Percentiles rank a stretch among this genome's conserved stretches.
phyloP scores from a whole-genome alignment of 2,329 filamentous ascomycete genomes.

The Mycosphaerella sp. region DNA sequence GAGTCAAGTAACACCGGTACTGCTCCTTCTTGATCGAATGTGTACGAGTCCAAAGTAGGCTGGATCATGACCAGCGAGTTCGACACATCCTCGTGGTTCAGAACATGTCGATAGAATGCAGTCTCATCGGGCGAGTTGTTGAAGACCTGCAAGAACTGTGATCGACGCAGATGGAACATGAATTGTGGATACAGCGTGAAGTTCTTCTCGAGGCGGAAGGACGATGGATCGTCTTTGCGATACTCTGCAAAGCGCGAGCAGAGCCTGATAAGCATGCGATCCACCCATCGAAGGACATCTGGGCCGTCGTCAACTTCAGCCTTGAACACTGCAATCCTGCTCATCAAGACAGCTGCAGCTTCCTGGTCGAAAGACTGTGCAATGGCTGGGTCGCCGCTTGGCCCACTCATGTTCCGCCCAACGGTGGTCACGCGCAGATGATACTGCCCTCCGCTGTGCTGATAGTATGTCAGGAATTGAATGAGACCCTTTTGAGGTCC shows the following conservation, averaged over 20 bases:
- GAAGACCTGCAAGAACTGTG: constrained; percentile 97
- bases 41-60: constrained; percentile 93
- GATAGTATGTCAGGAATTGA: constrained; percentile 98
- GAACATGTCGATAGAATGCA: constrained; percentile 94
- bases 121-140: constrained; percentile 99
- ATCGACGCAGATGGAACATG: constrained; percentile 97
- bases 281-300: constrained; percentile 97
- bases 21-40: constrained; percentile 88
- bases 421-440: constrained; percentile 94
- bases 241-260: constrained; percentile 98
- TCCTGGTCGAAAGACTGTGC: constrained; percentile 98
- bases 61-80: constrained; percentile 99
- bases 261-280: constrained; percentile 93
- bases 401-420: constrained; percentile 82
- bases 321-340: constrained; percentile 98
- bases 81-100: constrained; percentile 94
- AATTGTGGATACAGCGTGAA: constrained; percentile 98
- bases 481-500: constrained; percentile 89
- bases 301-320: constrained; percentile 96
- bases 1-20: constrained; percentile 94
- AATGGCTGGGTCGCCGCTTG: constrained; percentile 87
- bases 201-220: constrained; percentile 96
- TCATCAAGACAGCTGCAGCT: constrained; percentile 95
- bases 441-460: constrained; percentile 93
- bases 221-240: constrained; percentile 94